Conservation (phyloP, 2,329 filamentous ascomycete species). For the Alternaria alternata region DNA sequence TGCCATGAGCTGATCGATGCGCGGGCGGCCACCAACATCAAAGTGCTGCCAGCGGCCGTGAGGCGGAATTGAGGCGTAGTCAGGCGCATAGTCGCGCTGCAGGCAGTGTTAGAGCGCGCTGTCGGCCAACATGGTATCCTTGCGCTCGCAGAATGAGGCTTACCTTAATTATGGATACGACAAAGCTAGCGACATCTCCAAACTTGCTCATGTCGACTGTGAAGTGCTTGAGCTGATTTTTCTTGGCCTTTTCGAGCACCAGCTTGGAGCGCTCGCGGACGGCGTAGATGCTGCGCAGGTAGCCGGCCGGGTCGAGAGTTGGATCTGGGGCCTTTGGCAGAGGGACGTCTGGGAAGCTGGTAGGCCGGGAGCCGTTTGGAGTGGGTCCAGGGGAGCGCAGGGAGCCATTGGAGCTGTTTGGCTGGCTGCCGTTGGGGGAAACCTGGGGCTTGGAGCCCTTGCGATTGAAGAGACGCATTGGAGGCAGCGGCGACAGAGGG, state of each 20-base stretch:
- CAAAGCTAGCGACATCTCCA: constrained; percentile 81
- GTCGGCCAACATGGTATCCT: background rate
- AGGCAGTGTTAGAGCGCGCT: constrained; percentile 6
- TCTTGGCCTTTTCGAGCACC: constrained; percentile 78
- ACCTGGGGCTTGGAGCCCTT: constrained; percentile 55
- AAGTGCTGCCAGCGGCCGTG: constrained; percentile 85
- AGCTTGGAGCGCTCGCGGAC: constrained; percentile 81
- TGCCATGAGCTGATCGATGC: constrained; percentile 74
- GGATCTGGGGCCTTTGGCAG: constrained; percentile 88
- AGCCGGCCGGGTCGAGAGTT: constrained; percentile 84
- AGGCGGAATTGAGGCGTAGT: constrained; percentile 79
- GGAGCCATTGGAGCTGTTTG: constrained; percentile 58
- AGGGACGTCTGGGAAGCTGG: constrained; percentile 74
- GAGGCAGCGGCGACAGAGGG: constrained; percentile 25
- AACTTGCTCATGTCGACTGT: constrained; percentile 89
- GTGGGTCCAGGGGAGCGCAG: constrained; percentile 60
- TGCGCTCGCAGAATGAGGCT: constrained; percentile 24
- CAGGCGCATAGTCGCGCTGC: constrained; percentile 73
- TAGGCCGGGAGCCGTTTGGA: constrained; percentile 50
- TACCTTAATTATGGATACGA: constrained; percentile 95
- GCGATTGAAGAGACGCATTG: constrained; percentile 63
- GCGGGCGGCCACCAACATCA: constrained; percentile 77
- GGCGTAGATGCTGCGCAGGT: constrained; percentile 87
- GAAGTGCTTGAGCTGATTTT: constrained; percentile 83
- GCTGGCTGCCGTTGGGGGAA: constrained; percentile 48